These are phyloP conservation scores for Fusarium sp. DNA, from an alignment of 2,329 filamentous ascomycete species.

Conservation along the genomic window DNA sequence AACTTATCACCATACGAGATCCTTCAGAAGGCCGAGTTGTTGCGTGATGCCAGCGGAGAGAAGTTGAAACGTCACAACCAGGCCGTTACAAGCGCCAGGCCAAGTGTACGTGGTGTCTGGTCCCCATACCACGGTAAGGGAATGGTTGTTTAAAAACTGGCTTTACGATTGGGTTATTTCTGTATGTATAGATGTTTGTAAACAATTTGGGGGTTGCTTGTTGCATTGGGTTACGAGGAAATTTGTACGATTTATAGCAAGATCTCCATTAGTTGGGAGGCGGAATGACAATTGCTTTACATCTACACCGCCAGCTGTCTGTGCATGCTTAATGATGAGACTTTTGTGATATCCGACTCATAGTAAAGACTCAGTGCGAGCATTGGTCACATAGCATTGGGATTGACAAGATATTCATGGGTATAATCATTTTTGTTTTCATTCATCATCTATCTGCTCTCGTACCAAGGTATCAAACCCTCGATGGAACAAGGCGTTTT, in stretches of 20 bases:
- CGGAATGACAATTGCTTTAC: slow-evolving; percentile 27
- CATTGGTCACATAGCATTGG: not conserved
- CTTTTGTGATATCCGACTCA: not conserved
- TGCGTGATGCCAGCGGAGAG: slow-evolving; percentile 80
- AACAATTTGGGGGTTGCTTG: slow-evolving; percentile 37
- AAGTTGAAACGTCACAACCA: slow-evolving; percentile 74
- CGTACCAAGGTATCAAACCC: slow-evolving; percentile 11
- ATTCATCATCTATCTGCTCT: slow-evolving; percentile 39
- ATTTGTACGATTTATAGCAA: slow-evolving; percentile 43
- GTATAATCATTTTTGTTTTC: slow-evolving; percentile 42
- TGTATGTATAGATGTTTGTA: slow-evolving; percentile 45
- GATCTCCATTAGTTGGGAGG: slow-evolving; percentile 33
- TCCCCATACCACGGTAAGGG: slow-evolving; percentile 75
- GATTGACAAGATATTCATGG: slow-evolving; percentile 10
- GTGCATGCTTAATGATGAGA: not conserved
- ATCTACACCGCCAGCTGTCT: not conserved
- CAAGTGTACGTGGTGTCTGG: slow-evolving; percentile 77
- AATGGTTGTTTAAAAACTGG: slow-evolving; percentile 59
- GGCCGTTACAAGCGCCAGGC: slow-evolving; percentile 71
- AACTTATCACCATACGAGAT: slow-evolving; percentile 87
- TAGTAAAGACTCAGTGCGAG: not conserved
- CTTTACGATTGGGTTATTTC: slow-evolving; percentile 12
- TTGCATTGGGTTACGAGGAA: slow-evolving; percentile 46
- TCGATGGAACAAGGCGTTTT: slow-evolving; percentile 21
- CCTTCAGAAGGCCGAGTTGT: slow-evolving; percentile 78